phyloP scores from a whole-genome alignment of 495 filamentous ascomycete species.

The Xylaria castorea region DNA sequence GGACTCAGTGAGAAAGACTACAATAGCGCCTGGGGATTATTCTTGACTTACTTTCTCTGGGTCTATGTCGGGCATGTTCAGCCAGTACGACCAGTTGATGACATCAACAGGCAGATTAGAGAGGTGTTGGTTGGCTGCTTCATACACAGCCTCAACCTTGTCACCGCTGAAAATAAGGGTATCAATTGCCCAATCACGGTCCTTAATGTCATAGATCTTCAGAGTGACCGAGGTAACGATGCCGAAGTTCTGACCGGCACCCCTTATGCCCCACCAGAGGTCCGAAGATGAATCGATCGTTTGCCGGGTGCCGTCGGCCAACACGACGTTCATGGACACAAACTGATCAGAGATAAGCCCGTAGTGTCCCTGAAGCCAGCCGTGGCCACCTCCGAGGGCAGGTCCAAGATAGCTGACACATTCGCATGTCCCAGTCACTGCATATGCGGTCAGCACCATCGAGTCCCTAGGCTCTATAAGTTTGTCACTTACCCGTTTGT shows the following conservation, averaged over 20 bases:
- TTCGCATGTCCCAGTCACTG: constrained; percentile 61
- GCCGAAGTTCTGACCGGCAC: constrained; percentile 69
- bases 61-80: constrained; percentile 50
- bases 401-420: constrained; percentile 63
- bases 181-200: constrained; percentile 51
- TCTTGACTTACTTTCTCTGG: constrained; percentile 42
- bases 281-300: constrained; percentile 51
- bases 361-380: constrained; percentile 63
- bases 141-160: constrained; percentile 57
- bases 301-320: constrained; percentile 59
- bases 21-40: not conserved
- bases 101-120: constrained; percentile 49
- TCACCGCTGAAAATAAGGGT: constrained; percentile 55
- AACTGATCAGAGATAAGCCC: constrained; percentile 68
- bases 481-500: constrained; percentile 41
- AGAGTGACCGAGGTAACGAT: constrained; percentile 59
- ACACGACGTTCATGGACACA: constrained; percentile 59
- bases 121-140: constrained; percentile 52
- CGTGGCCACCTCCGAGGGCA: constrained; percentile 67
- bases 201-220: constrained; percentile 52
- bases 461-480: not conserved
- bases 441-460: constrained; percentile 24
- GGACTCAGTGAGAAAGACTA: constrained; percentile 16
- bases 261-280: constrained; percentile 64
- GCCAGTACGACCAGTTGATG: constrained; percentile 61